These are phyloP conservation scores for Naematelia aurantialba DNA, from an alignment of 768 basidiomycete genomes.

Conservation along the genomic window DNA sequence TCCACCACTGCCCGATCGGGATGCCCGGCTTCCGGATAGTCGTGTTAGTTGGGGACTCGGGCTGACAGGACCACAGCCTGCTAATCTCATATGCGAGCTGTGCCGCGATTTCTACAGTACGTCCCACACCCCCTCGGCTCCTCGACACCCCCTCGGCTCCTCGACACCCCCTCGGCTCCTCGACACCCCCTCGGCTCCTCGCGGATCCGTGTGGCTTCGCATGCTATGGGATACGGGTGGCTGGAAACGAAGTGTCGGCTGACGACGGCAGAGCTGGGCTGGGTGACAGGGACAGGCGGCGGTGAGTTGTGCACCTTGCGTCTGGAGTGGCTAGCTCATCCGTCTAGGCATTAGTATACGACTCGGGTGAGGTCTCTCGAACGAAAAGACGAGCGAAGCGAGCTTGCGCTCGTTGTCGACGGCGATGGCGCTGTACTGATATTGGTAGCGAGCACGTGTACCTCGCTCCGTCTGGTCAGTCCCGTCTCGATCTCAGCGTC, in stretches of 20 bases:
- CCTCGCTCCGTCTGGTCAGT: slow-evolving; percentile 65
- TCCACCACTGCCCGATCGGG: neutral
- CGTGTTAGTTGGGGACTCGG: too few relatives aligned
- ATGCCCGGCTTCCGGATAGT: neutral
- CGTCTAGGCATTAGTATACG: slow-evolving; percentile 70
- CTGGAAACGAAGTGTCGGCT: too few relatives aligned
- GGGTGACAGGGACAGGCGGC: slow-evolving; percentile 84
- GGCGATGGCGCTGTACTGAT: neutral
- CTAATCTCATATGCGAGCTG: slow-evolving; percentile 83
- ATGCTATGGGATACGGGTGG: too few relatives aligned
- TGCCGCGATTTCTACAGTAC: slow-evolving; percentile 73
- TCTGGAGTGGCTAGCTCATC: slow-evolving; percentile 8
- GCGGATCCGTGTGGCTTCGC: too few relatives aligned
- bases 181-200: too few relatives aligned
- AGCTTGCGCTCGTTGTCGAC: too few relatives aligned
- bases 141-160: too few relatives aligned
- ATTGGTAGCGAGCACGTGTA: slow-evolving; percentile 68
- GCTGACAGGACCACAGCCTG: too few relatives aligned
- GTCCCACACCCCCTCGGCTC: too few relatives aligned
- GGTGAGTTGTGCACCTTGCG: slow-evolving; percentile 29
- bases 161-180: too few relatives aligned
- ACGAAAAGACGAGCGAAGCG: too few relatives aligned
- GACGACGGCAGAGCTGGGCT: slow-evolving; percentile 58
- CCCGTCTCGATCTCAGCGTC: too few relatives aligned
- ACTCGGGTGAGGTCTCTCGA: slow-evolving; percentile 55